Base-by-base conservation (phyloP, 257 asterid species). In the Primulina eburnea region DNA sequence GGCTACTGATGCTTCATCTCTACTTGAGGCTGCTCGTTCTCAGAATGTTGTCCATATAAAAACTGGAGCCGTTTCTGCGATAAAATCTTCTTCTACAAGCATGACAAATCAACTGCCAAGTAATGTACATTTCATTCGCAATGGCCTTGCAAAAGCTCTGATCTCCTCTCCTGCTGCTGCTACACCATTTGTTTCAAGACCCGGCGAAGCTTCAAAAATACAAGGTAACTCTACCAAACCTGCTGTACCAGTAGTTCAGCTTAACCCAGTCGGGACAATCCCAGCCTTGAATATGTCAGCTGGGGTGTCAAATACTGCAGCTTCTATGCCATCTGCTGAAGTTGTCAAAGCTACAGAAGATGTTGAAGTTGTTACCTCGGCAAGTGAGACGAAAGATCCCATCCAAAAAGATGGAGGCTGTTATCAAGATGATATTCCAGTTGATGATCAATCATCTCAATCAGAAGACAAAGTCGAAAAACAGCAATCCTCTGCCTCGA, bases 41-140 rank as follows among this genome's bases (percentile, higher is more conserved):
- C 89, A 82, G 74, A 84, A 87, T 34, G 89, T 84, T 17, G 87
- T 84, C 69, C 93, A 86, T 65, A 82, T 82, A 33, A 80, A 79
- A 76, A 82, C 92, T 59, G 92, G 89, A 47, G 85, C 78, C 35
- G 68, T 66, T 59, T 69, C 92, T 65, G 64, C 67, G 76, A 71
- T 72, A 10, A 89, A 84, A 80, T 35, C 96, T 63, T 71, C 88
- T 1, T 38, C 72, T 11, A 18, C 90, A 68, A 83, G 78, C 78
- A 76, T 78, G 33, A 33, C 76, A 67, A 80, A 59, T 69, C 85
- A 87, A 58, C 85, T 92, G 70, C 96, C 98, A 18, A 88, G 94
- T 70, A 89, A 89, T 58, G 97, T 92, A 75, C 96, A 86, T 73
- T 88, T 82, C 74, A 86, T 89, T 62, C 86, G 88, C 55, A 80